A percentile compares a stretch with the other conserved stretches of the same genome.
Evolutionary conservation across 768 basidiomycete species (phyloP).

Genomic region (Ramaria sp.): DNA sequence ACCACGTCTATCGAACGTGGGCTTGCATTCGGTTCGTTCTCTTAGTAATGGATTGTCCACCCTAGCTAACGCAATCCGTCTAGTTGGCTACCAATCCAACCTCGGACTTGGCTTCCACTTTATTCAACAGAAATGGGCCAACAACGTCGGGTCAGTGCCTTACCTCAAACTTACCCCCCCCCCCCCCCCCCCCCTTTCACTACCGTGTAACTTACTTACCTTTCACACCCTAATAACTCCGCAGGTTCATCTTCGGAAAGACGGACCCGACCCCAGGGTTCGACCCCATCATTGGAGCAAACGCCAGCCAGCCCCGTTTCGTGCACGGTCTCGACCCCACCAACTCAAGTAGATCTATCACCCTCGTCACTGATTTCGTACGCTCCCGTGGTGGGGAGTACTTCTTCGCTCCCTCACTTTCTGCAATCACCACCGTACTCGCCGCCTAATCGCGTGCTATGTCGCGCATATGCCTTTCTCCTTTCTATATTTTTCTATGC

Average conservation of each 20-base stretch:
- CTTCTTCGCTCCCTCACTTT: constrained; percentile 40
- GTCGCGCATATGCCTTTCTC: too few species aligned
- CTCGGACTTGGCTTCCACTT: constrained; percentile 24
- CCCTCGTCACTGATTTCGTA: constrained; percentile 24
- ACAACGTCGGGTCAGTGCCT: constrained; percentile 9
- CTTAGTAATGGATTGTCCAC: neutral
- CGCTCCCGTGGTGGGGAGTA: constrained; percentile 40
- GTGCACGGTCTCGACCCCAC: neutral
- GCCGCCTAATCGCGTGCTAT: neutral
- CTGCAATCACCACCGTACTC: constrained; percentile 21
- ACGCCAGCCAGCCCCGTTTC: neutral
- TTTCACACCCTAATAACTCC: constrained; percentile 19
- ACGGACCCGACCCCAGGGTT: constrained; percentile 24
- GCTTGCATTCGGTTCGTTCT: constrained; percentile 29
- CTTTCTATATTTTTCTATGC: too few species aligned
- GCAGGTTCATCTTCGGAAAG: constrained; percentile 20
- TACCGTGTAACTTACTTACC: neutral
- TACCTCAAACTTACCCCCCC: neutral
- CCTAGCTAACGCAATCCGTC: neutral
- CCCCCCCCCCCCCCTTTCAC: too few species aligned
- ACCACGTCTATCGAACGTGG: constrained; percentile 37
- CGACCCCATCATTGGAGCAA: constrained; percentile 35
- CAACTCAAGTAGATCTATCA: neutral
- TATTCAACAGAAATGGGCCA: constrained; percentile 16
- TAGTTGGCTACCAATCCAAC: constrained; percentile 23